phyloP scores from a whole-genome alignment of 495 filamentous ascomycete species.

The Aspergillus wentii region DNA sequence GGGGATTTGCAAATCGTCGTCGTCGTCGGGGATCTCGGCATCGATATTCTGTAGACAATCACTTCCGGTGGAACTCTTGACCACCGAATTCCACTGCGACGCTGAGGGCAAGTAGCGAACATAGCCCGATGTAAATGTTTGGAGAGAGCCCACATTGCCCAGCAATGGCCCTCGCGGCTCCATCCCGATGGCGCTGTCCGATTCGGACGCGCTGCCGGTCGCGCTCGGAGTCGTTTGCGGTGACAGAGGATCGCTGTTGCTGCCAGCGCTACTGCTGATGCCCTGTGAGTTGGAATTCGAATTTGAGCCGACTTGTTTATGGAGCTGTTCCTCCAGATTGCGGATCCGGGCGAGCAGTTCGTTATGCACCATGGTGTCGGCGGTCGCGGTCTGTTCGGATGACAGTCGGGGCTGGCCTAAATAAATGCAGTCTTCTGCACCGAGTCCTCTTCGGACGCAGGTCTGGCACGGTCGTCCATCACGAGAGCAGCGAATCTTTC shows the following conservation, averaged over 20 bases:
- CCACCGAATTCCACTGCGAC: slow-evolving; percentile 31
- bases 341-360: slow-evolving; percentile 33
- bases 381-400: slow-evolving; percentile 22
- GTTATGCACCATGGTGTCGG: slow-evolving; percentile 24
- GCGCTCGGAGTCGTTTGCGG: slow-evolving; percentile 27
- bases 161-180: slow-evolving; percentile 17
- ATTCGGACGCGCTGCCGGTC: slow-evolving; percentile 27
- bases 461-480: slow-evolving; percentile 39
- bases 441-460: slow-evolving; percentile 34
- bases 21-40: slow-evolving; percentile 29
- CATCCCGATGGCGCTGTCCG: slow-evolving; percentile 16
- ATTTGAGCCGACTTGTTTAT: slow-evolving; percentile 23
- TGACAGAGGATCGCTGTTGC: slow-evolving; percentile 21
- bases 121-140: slow-evolving; percentile 33
- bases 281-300: slow-evolving; percentile 14
- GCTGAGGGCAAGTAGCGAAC: slow-evolving; percentile 36
- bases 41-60: slow-evolving; percentile 24
- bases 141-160: slow-evolving; percentile 25
- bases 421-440: slow-evolving; percentile 39
- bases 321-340: slow-evolving; percentile 33
- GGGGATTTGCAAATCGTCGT: slow-evolving; percentile 34
- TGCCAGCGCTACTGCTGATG: no score
- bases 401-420: slow-evolving; percentile 36
- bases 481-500: slow-evolving; percentile 38
- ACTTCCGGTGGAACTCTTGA: slow-evolving; percentile 20